Evolutionary conservation across 179 eudicot genomes (phyloP), one percentile per base, ranked within the genome.

Genomic region (Heliamphora pulchella): DNA sequence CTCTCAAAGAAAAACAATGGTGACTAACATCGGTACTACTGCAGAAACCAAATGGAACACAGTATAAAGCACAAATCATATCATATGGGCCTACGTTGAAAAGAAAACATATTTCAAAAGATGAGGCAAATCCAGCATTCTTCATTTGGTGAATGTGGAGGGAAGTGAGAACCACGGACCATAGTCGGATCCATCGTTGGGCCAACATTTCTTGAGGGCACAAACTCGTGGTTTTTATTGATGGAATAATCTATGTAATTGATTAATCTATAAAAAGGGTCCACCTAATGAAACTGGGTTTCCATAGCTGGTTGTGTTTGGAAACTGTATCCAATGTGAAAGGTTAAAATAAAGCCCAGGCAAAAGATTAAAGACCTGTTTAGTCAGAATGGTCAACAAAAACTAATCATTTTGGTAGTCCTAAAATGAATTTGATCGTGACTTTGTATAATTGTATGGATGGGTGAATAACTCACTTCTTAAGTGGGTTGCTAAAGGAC

Each of bases 51-150:
- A 22, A 43, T 44, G 68, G 31, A 76, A 59, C 68, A 11, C 41
- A 59, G n/a, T 8, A 22, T 31, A 73, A 73, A 10, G 53, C n/a
- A 15, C n/a, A 44, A 46, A 31, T 31, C 31, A 31, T 31, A 31
- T 8, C 55, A 62, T 20, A 46, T 44, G 46, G 70, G 17, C 13
- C 55, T 44, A 2, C 7, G 14, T 14, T 44, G 4, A 0, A 46
- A 47, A 47, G 53, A 46, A 11, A 3, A 76, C 20, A 76, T n/a
- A 17, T 76, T 76, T 15, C 18, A 76, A 63, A 18, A 62, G 79
- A 57, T 39, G 4, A 8, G 39, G 11, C 62, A 73, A 20, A 73
- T 10, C 46, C 47, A 73, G 20, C 53, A 31, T 73, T 53, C 76
- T 54, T 31, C 65, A 17, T n/a, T 15, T n/a, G 13, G 39, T 15